Evolutionary conservation across 192 early-diverging fungal species (phyloP), one percentile per base, ranked within the genome.

Genomic region (Mycoemilia scoparia): DNA sequence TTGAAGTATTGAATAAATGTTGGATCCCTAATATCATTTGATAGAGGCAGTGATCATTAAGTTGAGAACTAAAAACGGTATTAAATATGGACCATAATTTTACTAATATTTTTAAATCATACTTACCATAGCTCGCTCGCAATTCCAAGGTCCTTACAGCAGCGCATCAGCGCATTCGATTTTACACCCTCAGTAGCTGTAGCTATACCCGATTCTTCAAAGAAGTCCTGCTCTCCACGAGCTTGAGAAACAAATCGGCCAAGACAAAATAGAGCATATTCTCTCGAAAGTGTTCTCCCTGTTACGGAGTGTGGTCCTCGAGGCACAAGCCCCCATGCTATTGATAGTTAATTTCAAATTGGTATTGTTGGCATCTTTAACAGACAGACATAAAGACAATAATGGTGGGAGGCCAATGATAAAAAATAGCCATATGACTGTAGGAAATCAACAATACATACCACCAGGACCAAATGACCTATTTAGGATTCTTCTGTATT

Each of bases 101-200:
- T 24, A 18, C 29, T 35, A 7, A 6, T 5, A 21, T 12, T 30
- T 25, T 12, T 21, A 7, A 39, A 70, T n/a, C n/a, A n/a, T n/a
- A n/a, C n/a, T n/a, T n/a, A n/a, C 81, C 89, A 93, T 32, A 97
- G 60, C 54, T 97, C 89, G 21, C 70, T 82, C 0, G 84, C 82
- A 15, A 87, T 59, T 16, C 83, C 87, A 32, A 96, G 62, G 65
- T 97, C 92, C 47, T 97, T 97, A 63, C 89, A 97, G 58, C 89
- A 93, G 20, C 89, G 73, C 69, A 92, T 83, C 32, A 97, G 57
- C 2, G 92, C 90, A 43, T 91, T 95, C 19, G 76, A 80, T 57
- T 89, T 95, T 52, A 69, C 72, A 2, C 77, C 84, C 60, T 92
- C 88, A 0, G 79, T 69, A 0, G 84, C 84, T 0, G 86, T 90